Conservation (phyloP, 1,139 yeast species). For the Debaryomyces psychrophilus region DNA sequence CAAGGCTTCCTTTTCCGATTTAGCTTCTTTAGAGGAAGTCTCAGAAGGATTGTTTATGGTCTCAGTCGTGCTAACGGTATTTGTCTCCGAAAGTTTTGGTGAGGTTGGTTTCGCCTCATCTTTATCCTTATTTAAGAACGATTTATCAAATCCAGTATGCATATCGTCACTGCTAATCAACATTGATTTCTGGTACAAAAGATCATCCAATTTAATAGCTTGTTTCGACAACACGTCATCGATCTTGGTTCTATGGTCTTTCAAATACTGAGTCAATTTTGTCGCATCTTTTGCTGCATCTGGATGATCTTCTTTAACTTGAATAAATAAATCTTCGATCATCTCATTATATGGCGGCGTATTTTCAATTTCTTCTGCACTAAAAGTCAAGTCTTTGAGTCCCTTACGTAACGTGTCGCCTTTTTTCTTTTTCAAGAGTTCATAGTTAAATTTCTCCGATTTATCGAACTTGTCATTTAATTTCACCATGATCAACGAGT, state of each 20-base stretch:
- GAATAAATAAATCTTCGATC: conserved; percentile 85
- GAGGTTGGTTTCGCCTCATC: conserved; percentile 25
- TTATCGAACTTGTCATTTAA: conserved; percentile 58
- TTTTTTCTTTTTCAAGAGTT: conserved; percentile 36
- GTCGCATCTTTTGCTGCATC: conserved; percentile 51
- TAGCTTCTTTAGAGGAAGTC: conserved; percentile 11
- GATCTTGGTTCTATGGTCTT: conserved; percentile 70
- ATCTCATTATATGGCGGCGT: conserved; percentile 87
- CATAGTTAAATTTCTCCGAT: conserved; percentile 54
- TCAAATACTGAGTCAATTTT: conserved; percentile 44
- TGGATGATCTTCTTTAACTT: conserved; percentile 60
- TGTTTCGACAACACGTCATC: conserved; percentile 64
- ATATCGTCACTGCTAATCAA: conserved; percentile 90
- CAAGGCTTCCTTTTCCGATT: conserved; percentile 29
- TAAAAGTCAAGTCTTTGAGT: conserved; percentile 44
- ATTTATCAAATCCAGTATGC: conserved; percentile 91
- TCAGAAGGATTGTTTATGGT: conserved; percentile 29
- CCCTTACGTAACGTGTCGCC: conserved; percentile 48
- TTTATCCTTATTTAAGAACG: conserved; percentile 68
- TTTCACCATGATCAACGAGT: conserved; percentile 41
- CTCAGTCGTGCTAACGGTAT: conserved; percentile 30
- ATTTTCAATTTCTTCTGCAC: conserved; percentile 57
- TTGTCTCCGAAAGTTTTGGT: conserved; percentile 12
- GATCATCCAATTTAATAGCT: conserved; percentile 60
- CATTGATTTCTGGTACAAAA: conserved; percentile 68